Evolutionary conservation across 148 eudicot genomes (phyloP).

Genomic region (Limonium bicolor): DNA sequence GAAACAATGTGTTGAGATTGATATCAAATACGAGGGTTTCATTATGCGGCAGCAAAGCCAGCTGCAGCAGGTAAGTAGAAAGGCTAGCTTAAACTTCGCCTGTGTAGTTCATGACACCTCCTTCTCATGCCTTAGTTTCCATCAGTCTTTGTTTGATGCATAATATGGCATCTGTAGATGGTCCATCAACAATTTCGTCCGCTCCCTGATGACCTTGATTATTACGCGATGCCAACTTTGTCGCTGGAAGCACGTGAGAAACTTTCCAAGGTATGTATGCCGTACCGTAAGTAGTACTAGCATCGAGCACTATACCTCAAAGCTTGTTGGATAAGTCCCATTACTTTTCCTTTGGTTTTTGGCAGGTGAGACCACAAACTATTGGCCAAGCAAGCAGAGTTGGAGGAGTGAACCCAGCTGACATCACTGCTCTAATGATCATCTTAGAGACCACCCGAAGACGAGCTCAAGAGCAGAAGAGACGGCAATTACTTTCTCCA

Average conservation of each 20-base stretch:
- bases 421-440: constrained; percentile 78
- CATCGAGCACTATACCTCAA: no score
- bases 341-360: no score
- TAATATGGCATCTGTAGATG: constrained; percentile 31
- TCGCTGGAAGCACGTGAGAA: constrained; percentile 92
- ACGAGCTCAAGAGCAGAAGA: constrained; percentile 39
- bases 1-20: constrained; percentile 87
- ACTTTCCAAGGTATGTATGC: constrained; percentile 61
- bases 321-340: no score
- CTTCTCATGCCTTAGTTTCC: neutral
- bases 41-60: constrained; percentile 78
- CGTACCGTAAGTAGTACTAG: no score
- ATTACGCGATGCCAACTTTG: constrained; percentile 63
- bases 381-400: constrained; percentile 96
- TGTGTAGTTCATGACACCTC: neutral
- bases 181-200: constrained; percentile 79
- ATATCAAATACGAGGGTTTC: constrained; percentile 96
- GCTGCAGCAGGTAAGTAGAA: constrained; percentile 52
- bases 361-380: constrained; percentile 87
- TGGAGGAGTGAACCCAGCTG: constrained; percentile 97
- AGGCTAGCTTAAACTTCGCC: neutral
- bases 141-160: neutral
- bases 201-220: constrained; percentile 83
- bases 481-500: constrained; percentile 25
- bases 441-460: constrained; percentile 66